Conservation (phyloP, 2,329 filamentous ascomycete genomes). For the Zasmidium citrigriseum region DNA sequence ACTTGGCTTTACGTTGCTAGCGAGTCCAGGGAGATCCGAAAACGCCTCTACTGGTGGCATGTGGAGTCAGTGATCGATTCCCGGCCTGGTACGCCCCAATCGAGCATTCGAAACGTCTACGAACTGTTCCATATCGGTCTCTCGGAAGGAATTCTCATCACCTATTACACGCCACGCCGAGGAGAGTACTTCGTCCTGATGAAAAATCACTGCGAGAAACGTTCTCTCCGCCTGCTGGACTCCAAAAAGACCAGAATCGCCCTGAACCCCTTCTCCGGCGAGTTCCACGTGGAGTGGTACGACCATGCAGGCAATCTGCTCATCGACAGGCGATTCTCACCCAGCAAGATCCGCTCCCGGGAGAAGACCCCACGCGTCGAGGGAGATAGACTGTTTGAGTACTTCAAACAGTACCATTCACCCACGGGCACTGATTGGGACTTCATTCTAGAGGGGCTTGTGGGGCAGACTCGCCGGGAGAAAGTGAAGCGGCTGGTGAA, state of each 20-base stretch:
- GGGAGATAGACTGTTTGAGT: neutral
- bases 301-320: neutral
- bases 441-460: neutral
- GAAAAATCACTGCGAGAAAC: neutral
- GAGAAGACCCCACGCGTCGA: neutral
- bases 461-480: neutral
- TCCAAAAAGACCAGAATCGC: neutral
- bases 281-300: neutral
- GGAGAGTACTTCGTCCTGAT: neutral
- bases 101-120: neutral
- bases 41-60: neutral
- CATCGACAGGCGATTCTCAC: neutral
- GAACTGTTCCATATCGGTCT: neutral
- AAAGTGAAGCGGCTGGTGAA: too few species aligned
- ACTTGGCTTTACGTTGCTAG: neutral
- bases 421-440: neutral
- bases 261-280: neutral
- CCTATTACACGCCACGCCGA: neutral
- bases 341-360: neutral
- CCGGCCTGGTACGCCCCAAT: neutral
- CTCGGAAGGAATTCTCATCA: neutral
- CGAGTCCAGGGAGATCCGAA: neutral
- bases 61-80: neutral
- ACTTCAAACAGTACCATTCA: neutral
- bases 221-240: neutral